Evolutionary conservation across 345 rosid genomes (phyloP).

Genomic region (Viola odorata): DNA sequence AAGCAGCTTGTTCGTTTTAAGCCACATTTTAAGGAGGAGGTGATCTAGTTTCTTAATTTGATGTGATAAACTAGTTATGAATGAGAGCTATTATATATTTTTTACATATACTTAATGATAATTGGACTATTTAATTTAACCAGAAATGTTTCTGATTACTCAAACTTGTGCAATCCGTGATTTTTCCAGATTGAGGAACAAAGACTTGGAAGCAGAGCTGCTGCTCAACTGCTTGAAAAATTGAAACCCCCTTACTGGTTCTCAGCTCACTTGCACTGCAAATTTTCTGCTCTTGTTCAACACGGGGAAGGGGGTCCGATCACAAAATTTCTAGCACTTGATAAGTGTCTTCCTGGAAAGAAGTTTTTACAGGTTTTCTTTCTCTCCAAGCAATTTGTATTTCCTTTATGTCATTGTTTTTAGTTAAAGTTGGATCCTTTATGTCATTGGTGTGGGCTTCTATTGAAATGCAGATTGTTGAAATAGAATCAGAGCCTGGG

Average conservation of each 20-base stretch:
- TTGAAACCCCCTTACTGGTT: conserved; percentile 83
- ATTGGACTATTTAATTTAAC: no score
- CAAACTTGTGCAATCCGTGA: conserved; percentile 4
- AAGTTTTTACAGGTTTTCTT: conserved; percentile 62
- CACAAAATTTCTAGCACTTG: conserved; percentile 88
- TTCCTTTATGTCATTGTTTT: conserved; percentile 6
- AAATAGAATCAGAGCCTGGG: conserved; percentile 74
- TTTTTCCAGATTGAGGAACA: conserved; percentile 45
- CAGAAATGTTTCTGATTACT: neutral
- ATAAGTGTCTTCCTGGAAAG: conserved; percentile 71
- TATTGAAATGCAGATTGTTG: conserved; percentile 49
- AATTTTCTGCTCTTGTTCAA: conserved; percentile 80
- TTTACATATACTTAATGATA: no score
- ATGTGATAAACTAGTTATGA: neutral
- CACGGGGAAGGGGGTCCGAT: conserved; percentile 65
- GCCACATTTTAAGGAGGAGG: conserved; percentile 62
- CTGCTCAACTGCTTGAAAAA: conserved; percentile 72
- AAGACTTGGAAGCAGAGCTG: conserved; percentile 85
- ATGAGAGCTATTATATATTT: neutral
- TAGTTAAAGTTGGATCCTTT: conserved; percentile 18
- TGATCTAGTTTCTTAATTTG: conserved; percentile 10
- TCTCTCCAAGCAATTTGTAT: neutral
- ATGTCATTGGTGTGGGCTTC: conserved; percentile 7
- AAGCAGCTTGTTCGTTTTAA: conserved; percentile 53
- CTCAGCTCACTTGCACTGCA: conserved; percentile 92